These are phyloP conservation scores for Medicago lupulina DNA, from an alignment of 306 rosid species.

Conservation along the genomic window DNA sequence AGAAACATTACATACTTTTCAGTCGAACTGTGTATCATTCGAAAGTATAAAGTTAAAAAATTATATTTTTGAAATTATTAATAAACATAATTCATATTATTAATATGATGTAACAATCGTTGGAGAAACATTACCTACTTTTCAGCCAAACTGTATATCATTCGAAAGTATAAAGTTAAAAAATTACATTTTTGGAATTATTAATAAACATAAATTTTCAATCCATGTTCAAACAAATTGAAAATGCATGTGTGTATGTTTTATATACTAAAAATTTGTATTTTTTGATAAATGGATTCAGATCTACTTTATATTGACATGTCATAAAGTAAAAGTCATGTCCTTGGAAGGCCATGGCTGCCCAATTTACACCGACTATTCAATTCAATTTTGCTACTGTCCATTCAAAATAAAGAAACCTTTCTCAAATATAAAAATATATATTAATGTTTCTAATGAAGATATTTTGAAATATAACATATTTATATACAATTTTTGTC, in stretches of 20 bases:
- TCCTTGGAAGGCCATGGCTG: no score
- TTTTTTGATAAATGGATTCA: neutral
- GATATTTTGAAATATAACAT: slow-evolving; percentile 2
- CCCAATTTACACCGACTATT: neutral
- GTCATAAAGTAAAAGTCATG: neutral
- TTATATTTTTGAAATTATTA: neutral
- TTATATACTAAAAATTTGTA: neutral
- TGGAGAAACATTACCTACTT: no score
- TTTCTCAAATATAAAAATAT: neutral
- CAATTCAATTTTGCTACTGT: neutral
- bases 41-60: neutral
- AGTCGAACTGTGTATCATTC: no score
- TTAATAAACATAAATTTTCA: neutral
- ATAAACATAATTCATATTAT: neutral
- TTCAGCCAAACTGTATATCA: no score
- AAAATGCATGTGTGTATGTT: neutral
- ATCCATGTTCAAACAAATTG: neutral
- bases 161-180: neutral
- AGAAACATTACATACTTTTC: no score
- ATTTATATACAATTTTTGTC: neutral
- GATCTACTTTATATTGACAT: neutral
- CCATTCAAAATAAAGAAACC: slow-evolving; percentile 3
- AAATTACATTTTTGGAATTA: neutral
- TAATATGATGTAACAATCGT: no score
- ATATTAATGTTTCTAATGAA: neutral